Conservation (phyloP, 1,284 basidiomycete genomes). For the Filobasidium uniguttulatum region DNA sequence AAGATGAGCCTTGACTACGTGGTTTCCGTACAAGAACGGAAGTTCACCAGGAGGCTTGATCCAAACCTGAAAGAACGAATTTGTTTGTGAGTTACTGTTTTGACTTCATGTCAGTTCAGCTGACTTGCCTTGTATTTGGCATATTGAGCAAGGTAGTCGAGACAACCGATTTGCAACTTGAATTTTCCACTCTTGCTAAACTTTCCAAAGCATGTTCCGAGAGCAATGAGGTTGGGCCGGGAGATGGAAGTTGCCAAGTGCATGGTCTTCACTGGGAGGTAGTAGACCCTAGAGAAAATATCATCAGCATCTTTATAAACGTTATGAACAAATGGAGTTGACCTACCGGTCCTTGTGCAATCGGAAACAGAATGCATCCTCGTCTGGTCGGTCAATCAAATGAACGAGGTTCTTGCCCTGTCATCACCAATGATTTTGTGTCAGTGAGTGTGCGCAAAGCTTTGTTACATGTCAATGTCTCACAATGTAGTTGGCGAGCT, state of each 20-base stretch:
- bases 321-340: neutral
- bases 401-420: slow-evolving; percentile 40
- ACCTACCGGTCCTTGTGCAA: slow-evolving; percentile 62
- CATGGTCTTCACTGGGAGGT: slow-evolving; percentile 86
- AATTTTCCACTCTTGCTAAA: slow-evolving; percentile 97
- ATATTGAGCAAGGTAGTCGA: slow-evolving; percentile 90
- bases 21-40: slow-evolving; percentile 97
- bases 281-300: slow-evolving; percentile 50
- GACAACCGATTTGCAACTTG: slow-evolving; percentile 84
- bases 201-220: slow-evolving; percentile 96
- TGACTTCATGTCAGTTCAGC: neutral
- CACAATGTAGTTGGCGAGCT: slow-evolving; percentile 38
- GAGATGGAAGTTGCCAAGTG: slow-evolving; percentile 83
- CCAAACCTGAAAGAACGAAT: slow-evolving; percentile 59
- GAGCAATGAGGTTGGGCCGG: slow-evolving; percentile 76
- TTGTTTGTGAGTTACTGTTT: too few species aligned
- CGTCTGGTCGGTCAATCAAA: slow-evolving; percentile 38
- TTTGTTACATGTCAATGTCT: neutral
- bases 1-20: slow-evolving; percentile 95
- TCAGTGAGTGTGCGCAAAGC: neutral
- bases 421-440: neutral
- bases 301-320: neutral
- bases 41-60: slow-evolving; percentile 99
- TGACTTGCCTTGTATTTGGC: slow-evolving; percentile 84
- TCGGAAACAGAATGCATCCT: slow-evolving; percentile 61